Base-by-base conservation (phyloP, 192 early-diverging fungal genomes). In the Coemansia furcata region DNA sequence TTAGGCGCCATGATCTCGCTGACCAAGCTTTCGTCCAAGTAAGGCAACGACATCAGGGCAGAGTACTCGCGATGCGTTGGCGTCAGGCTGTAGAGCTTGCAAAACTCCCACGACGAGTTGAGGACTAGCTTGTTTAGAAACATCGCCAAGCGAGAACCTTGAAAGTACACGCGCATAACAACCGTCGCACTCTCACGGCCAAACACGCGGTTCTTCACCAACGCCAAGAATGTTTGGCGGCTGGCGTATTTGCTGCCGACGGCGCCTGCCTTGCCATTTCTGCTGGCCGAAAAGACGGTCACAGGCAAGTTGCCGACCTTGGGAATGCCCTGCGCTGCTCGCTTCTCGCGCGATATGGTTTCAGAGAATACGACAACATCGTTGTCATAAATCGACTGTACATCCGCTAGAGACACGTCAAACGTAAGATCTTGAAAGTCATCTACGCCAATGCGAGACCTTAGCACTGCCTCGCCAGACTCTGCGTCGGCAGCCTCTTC, bases 31-130 rank as follows among this genome's bases (percentile, higher is more conserved):
- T 88, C 86, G 30, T 86, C 77, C 63, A 82, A 57, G 43, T 76
- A 70, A 42, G 85, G 77, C 66, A 97, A 77, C 26, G 83, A 86
- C 33, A 84, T 66, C 59, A 99, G 71, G 2, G 92, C 90, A 10
- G 85, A 74, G 69, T 93, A 99, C 78, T 99, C 95, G 32, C 97
- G 90, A 43, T 90, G 71, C 9, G 82, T 72, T 0, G 97, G 92
- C 3, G 92, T 92, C 44, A 96, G 67, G 58, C 88, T 77, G 62
- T 86, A 85, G 6, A 89, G 64, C 19, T 78, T 76, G 62, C 82
- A 55, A 40, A 73, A 72, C 59, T 69, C 52, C 80, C 80, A 85
- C 9, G 54, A 61, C 39, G 79, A 85, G 6, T 71, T 69, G 23
- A 74, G 54, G 19, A 73, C 68, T 21, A 85, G 66, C 38, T 63